Conservation (phyloP, 1,139 yeast species). For the Tardiomyces digboiensis region DNA sequence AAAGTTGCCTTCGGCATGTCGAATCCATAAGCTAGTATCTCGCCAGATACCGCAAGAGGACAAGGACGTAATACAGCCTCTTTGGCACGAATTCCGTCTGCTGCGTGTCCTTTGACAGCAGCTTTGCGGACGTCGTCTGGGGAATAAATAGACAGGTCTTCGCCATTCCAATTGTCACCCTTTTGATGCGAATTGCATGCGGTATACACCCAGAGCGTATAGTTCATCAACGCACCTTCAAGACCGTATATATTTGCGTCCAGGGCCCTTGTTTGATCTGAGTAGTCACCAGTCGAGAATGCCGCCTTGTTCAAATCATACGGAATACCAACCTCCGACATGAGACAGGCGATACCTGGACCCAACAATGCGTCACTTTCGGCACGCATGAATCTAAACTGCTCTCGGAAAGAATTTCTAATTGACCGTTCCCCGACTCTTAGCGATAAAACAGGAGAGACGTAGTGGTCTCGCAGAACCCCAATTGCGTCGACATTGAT, state of each 20-base stretch:
- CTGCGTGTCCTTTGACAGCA: conserved; percentile 2
- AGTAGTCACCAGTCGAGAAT: conserved; percentile 42
- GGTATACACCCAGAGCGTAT: conserved; percentile 77
- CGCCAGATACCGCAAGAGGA: conserved; percentile 25
- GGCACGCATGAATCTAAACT: conserved; percentile 49
- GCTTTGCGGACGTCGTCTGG: conserved; percentile 22
- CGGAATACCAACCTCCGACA: conserved; percentile 92
- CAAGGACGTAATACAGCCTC: conserved; percentile 29
- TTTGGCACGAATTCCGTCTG: conserved; percentile 25
- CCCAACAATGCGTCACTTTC: conserved; percentile 59
- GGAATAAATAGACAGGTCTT: conserved; percentile 68
- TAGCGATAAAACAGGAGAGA: conserved; percentile 60
- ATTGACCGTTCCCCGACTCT: conserved; percentile 75
- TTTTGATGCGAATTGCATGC: conserved; percentile 56
- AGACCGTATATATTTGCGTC: conserved; percentile 71
- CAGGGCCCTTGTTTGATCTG: conserved; percentile 63
- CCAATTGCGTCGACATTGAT: conserved; percentile 82
- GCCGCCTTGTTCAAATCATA: conserved; percentile 81
- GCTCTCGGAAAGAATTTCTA: conserved; percentile 55
- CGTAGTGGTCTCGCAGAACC: conserved; percentile 69
- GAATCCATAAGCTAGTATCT: conserved; percentile 17
- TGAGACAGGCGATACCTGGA: conserved; percentile 48
- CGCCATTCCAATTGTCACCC: conserved; percentile 88
- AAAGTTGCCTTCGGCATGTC: conserved; percentile 21
- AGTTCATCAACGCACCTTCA: conserved; percentile 60